phyloP scores from a whole-genome alignment of 805 yeast genomes.

The Lipomyces lipofer region DNA sequence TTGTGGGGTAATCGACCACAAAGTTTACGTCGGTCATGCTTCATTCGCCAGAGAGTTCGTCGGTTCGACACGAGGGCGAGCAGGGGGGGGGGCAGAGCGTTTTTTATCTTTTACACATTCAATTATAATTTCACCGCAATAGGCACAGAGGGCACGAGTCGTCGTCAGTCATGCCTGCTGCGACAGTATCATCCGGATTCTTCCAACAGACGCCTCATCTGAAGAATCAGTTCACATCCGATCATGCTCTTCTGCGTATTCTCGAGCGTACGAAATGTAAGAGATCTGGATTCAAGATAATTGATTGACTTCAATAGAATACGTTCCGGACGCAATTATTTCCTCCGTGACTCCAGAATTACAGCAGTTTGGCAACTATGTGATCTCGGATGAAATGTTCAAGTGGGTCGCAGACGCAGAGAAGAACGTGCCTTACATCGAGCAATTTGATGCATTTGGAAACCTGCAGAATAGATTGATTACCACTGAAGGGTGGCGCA shows the following conservation, averaged over 20 bases:
- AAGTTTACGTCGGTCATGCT: too few species aligned
- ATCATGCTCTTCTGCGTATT: slow-evolving; percentile 32
- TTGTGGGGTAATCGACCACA: too few species aligned
- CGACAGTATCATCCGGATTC: slow-evolving; percentile 36
- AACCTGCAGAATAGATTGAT: slow-evolving; percentile 33
- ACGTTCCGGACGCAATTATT: slow-evolving; percentile 18
- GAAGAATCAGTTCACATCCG: slow-evolving; percentile 34
- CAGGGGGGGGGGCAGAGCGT: neutral
- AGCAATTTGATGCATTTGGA: slow-evolving; percentile 38
- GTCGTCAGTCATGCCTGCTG: slow-evolving; percentile 27
- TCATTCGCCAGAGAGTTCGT: neutral
- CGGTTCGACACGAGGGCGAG: neutral
- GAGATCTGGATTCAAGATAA: too few species aligned
- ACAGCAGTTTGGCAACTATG: slow-evolving; percentile 32
- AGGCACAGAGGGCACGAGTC: neutral
- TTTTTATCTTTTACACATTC: neutral
- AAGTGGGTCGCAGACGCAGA: slow-evolving; percentile 39
- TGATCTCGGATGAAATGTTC: slow-evolving; percentile 32
- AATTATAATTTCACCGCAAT: neutral
- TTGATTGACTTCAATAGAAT: slow-evolving; percentile 3
- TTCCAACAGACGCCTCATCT: slow-evolving; percentile 35
- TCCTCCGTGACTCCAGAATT: slow-evolving; percentile 27
- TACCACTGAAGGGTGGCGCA: slow-evolving; percentile 39
- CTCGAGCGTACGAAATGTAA: slow-evolving; percentile 11
- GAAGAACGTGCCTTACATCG: slow-evolving; percentile 35